Evolutionary conservation across 192 early-diverging fungal species (phyloP).

Genomic region (Coemansia sp.): DNA sequence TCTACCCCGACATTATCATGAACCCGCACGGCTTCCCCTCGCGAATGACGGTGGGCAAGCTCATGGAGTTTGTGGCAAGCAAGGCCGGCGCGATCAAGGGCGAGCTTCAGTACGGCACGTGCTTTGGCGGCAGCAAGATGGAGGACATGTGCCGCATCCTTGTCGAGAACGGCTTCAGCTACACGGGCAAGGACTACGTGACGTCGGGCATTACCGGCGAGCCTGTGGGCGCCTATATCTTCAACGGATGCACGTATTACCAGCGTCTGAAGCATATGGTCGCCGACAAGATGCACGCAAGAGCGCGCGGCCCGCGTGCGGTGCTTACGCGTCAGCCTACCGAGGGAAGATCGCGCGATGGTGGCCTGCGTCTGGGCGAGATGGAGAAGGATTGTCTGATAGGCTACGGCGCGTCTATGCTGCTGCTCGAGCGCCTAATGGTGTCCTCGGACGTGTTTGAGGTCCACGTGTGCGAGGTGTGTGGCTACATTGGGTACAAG

Average conservation of each 20-base stretch:
- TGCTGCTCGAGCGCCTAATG: conserved; percentile 91
- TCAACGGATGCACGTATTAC: conserved; percentile 95
- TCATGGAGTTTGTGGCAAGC: conserved; percentile 95
- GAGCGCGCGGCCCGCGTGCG: conserved; percentile 86
- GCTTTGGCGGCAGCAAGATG: conserved; percentile 93
- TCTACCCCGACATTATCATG: conserved; percentile 97
- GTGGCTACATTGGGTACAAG: conserved; percentile 85
- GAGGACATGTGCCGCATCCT: conserved; percentile 93
- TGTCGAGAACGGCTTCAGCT: conserved; percentile 90
- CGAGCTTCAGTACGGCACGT: conserved; percentile 91
- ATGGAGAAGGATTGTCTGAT: conserved; percentile 99
- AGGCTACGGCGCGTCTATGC: conserved; percentile 91
- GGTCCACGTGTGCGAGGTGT: conserved; percentile 83
- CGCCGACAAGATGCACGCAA: conserved; percentile 98
- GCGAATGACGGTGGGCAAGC: conserved; percentile 99
- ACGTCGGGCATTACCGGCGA: conserved; percentile 90
- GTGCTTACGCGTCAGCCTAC: conserved; percentile 92
- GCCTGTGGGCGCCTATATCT: conserved; percentile 90
- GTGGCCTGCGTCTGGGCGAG: conserved; percentile 94
- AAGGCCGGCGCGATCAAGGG: conserved; percentile 94
- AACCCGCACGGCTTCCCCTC: conserved; percentile 99
- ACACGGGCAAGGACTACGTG: conserved; percentile 95
- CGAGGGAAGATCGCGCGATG: conserved; percentile 94
- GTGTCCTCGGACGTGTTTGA: conserved; percentile 92
- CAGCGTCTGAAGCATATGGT: conserved; percentile 99